Conservation (phyloP, 2,329 filamentous ascomycete genomes). For the Diaporthe amygdali region DNA sequence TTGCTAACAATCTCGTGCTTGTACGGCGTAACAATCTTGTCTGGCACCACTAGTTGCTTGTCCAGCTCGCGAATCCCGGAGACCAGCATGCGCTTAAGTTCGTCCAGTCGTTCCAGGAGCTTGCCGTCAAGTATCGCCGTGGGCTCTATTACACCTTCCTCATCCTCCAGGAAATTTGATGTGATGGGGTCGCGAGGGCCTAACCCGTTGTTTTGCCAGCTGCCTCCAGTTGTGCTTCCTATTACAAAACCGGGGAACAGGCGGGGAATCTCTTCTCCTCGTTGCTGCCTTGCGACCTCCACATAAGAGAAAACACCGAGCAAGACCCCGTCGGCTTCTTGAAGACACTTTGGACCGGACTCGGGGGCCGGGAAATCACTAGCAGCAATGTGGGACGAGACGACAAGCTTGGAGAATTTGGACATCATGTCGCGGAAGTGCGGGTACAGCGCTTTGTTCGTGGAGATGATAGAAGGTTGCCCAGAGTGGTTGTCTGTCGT, state of each 20-base stretch:
- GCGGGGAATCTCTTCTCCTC: slow-evolving; percentile 91
- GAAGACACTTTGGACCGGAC: slow-evolving; percentile 91
- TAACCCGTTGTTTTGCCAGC: slow-evolving; percentile 79
- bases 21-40: slow-evolving; percentile 81
- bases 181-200: slow-evolving; percentile 73
- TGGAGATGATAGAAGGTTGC: slow-evolving; percentile 98
- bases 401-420: slow-evolving; percentile 97
- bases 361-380: slow-evolving; percentile 95
- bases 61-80: slow-evolving; percentile 86
- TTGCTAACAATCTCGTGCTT: slow-evolving; percentile 83
- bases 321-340: slow-evolving; percentile 96
- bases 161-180: slow-evolving; percentile 86
- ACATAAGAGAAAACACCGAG: slow-evolving; percentile 96
- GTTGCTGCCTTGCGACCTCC: slow-evolving; percentile 90
- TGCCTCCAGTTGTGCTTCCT: slow-evolving; percentile 82
- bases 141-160: slow-evolving; percentile 75
- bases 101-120: slow-evolving; percentile 82
- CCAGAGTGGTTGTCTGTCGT: slow-evolving; percentile 99
- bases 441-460: slow-evolving; percentile 95
- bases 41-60: slow-evolving; percentile 76
- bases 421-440: slow-evolving; percentile 99
- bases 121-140: slow-evolving; percentile 76
- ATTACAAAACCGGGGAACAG: slow-evolving; percentile 92
- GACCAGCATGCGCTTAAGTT: slow-evolving; percentile 84
- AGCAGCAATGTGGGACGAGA: slow-evolving; percentile 96